Conservation (phyloP, 1,284 basidiomycete genomes). For the Cryptococcus floricola region DNA sequence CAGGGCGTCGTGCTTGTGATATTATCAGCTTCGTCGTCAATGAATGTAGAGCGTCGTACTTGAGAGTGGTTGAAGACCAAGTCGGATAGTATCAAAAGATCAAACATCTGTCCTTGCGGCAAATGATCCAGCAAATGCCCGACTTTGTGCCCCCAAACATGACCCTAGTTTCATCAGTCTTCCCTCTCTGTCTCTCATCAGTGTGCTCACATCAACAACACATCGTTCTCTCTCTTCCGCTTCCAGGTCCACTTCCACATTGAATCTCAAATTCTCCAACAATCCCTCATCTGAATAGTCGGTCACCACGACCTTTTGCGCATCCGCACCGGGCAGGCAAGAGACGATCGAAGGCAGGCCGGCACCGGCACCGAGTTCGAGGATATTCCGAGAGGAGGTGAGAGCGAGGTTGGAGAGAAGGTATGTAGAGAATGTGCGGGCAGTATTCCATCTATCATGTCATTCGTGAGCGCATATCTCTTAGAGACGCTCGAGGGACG, state of each 20-base stretch:
- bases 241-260: slow-evolving; percentile 61
- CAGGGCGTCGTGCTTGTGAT: slow-evolving; percentile 66
- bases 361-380: slow-evolving; percentile 92
- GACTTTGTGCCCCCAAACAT: slow-evolving; percentile 80
- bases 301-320: slow-evolving; percentile 60
- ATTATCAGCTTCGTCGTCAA: background rate
- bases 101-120: slow-evolving; percentile 53
- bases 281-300: slow-evolving; percentile 85
- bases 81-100: slow-evolving; percentile 85
- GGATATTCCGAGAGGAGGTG: slow-evolving; percentile 54
- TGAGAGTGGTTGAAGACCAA: slow-evolving; percentile 55
- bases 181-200: background rate
- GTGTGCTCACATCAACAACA: slow-evolving; percentile 54
- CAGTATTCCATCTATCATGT: slow-evolving; percentile 72
- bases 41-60: slow-evolving; percentile 12
- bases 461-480: background rate
- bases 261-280: slow-evolving; percentile 72
- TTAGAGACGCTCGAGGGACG: slow-evolving; percentile 32
- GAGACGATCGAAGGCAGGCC: slow-evolving; percentile 77
- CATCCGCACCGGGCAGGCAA: slow-evolving; percentile 62
- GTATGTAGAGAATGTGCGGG: slow-evolving; percentile 68
- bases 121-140: slow-evolving; percentile 55
- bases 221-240: slow-evolving; percentile 44
- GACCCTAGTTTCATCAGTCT: slow-evolving; percentile 58
- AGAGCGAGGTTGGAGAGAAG: slow-evolving; percentile 54